A percentile compares a stretch with the other conserved stretches of the same genome.
Conservation (phyloP, 768 basidiomycete genomes). For the Termitomyces bulborhizus region DNA sequence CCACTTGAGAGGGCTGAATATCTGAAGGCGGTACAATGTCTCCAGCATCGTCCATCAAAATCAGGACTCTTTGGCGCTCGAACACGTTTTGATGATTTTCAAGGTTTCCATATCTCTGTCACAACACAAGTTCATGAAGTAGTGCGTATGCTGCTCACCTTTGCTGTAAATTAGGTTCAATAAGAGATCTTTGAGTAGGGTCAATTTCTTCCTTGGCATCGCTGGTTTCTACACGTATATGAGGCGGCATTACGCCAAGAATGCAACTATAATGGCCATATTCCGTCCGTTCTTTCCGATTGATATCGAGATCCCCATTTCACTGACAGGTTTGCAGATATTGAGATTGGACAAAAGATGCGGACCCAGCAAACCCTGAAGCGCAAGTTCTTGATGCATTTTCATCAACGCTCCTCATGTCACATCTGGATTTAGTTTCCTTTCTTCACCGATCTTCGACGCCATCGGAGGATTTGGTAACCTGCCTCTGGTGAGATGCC, state of each 20-base stretch:
- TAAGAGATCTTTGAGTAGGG: constrained; percentile 11
- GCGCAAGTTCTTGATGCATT: constrained; percentile 12
- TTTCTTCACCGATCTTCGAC: constrained; percentile 28
- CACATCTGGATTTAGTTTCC: constrained; percentile 18
- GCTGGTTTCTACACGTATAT: too few species aligned
- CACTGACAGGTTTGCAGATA: constrained; percentile 17
- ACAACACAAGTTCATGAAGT: constrained; percentile 2
- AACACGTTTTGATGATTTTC: constrained; percentile 8
- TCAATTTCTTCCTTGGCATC: constrained; percentile 26
- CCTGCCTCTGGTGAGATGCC: constrained; percentile 21
- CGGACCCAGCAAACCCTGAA: constrained; percentile 14
- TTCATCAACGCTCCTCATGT: not conserved
- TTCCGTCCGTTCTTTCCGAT: constrained; percentile 13
- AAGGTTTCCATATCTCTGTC: constrained; percentile 3
- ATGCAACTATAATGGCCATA: constrained; percentile 20
- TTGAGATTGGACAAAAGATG: constrained; percentile 35
- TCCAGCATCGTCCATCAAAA: not conserved
- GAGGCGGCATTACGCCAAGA: constrained; percentile 20
- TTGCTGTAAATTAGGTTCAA: not conserved
- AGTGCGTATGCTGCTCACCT: not conserved
- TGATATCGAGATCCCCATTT: not conserved
- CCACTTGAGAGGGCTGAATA: not conserved
- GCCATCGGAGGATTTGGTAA: constrained; percentile 30
- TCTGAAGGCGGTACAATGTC: constrained; percentile 3
- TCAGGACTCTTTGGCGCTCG: not conserved